Base-by-base conservation (phyloP, 2,329 filamentous ascomycete genomes). In the Hypoxylon rubiginosum region DNA sequence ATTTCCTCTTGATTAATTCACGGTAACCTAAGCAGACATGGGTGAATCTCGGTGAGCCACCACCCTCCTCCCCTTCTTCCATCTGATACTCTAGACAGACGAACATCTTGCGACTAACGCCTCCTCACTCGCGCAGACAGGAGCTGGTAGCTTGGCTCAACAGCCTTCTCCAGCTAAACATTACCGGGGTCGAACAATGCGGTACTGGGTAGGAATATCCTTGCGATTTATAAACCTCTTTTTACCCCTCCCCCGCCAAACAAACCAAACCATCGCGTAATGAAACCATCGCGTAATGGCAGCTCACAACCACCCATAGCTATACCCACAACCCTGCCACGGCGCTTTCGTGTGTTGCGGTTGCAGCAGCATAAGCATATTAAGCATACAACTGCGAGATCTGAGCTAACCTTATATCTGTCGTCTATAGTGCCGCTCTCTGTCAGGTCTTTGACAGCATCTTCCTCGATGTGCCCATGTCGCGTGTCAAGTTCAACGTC, bases 381-480 rank as follows among this genome's bases (percentile, higher is more conserved):
- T n/a, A n/a, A 19, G 15, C 5, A 10, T 43, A 19, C 39, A 43
- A 45, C 21, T 59, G 51, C 30, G 41, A 68, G 48, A 64, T 63
- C 39, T 39, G 48, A 62, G 63, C 74, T 78, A 61, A 76, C 59
- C 17, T 65, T 46, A 30, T 57, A 39, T 54, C 48, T 62, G 17
- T 19, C 7, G 3, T 53, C 39, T 58, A 59, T 77, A 98, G 95
- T 79, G 95, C 96, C 73, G 95, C 95, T 51, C 88, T 97, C 68
- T 99, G 96, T 84, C 96, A 99, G 83, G 89, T 99, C 76, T 97
- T 97, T 81, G 96, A 99, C 85, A 97, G 94, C 81, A 97, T 99
- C 84, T 98, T 94, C 85, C 89, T 88, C 83, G 96, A 99, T 80
- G 86, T 98, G 34, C 94, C 95, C 72, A 98, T 99, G 96, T 86